phyloP scores from a whole-genome alignment of 257 asterid species.

The Solanum neorickii region DNA sequence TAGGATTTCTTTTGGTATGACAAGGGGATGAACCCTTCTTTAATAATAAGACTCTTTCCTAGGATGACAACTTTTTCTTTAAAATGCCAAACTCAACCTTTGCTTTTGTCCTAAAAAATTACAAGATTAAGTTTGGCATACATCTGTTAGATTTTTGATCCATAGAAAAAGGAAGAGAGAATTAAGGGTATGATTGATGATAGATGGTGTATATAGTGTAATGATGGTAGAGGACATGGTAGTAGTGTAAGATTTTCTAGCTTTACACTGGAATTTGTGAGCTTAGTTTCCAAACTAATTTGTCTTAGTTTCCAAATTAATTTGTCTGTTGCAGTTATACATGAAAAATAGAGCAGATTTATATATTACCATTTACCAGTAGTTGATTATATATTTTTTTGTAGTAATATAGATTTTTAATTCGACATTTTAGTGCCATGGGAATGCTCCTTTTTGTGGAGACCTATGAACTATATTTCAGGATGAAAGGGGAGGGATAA shows the following conservation, averaged over 20 bases:
- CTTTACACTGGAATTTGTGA: not conserved
- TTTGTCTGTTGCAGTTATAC: not conserved
- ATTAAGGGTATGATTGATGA: not conserved
- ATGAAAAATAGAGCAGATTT: not conserved
- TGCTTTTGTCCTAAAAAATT: not conserved
- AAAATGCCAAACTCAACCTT: not conserved
- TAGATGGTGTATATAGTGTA: not conserved
- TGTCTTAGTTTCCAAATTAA: not conserved
- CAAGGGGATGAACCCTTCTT: not conserved
- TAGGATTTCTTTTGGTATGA: not conserved
- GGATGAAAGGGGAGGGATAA: not conserved
- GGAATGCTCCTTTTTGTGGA: not conserved
- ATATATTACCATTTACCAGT: not conserved
- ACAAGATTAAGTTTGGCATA: not conserved
- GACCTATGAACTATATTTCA: not conserved
- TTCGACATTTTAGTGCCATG: not conserved
- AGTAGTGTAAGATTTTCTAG: not conserved
- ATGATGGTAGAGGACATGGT: not conserved
- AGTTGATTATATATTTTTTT: not conserved
- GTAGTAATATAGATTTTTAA: not conserved
- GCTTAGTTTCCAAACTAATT: not conserved
- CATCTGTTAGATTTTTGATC: not conserved
- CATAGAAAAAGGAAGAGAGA: not conserved
- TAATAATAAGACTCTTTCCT: not conserved
- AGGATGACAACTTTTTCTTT: not conserved